These are phyloP conservation scores for Gossypium armourianum DNA, from an alignment of 441 rosid genomes.

Conservation along the genomic window DNA sequence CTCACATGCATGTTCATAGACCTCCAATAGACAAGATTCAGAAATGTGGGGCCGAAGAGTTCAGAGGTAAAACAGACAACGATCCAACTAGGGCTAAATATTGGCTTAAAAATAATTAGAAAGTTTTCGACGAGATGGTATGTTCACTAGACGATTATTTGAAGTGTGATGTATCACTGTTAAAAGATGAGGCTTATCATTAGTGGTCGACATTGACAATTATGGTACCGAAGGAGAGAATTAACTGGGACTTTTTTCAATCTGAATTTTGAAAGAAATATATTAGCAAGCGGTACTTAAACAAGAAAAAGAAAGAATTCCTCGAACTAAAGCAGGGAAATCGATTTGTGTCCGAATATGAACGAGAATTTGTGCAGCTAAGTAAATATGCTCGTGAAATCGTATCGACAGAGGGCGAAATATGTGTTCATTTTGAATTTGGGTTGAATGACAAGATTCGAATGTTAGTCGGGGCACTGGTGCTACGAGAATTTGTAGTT, in stretches of 20 bases:
- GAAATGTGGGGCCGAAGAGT: background rate
- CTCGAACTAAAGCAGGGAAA: background rate
- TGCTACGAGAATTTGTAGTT: background rate
- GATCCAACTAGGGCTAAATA: background rate
- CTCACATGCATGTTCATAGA: background rate
- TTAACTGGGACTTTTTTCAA: background rate
- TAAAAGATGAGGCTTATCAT: background rate
- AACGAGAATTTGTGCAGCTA: background rate
- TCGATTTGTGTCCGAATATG: background rate
- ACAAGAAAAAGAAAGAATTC: background rate
- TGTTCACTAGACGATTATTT: background rate
- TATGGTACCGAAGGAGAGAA: background rate
- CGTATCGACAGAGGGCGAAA: too few relatives aligned
- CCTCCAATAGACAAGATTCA: background rate
- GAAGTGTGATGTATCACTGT: background rate
- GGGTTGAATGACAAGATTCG: background rate
- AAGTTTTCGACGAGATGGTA: background rate
- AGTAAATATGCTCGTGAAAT: background rate
- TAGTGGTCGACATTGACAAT: background rate
- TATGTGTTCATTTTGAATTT: background rate
- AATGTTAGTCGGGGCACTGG: background rate
- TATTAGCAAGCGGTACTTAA: too few relatives aligned
- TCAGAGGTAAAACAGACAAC: background rate
- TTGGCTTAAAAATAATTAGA: background rate
- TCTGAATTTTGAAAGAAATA: background rate